These are phyloP conservation scores for Botrytis fabae DNA, from an alignment of 2,329 filamentous ascomycete species.

Conservation along the genomic window DNA sequence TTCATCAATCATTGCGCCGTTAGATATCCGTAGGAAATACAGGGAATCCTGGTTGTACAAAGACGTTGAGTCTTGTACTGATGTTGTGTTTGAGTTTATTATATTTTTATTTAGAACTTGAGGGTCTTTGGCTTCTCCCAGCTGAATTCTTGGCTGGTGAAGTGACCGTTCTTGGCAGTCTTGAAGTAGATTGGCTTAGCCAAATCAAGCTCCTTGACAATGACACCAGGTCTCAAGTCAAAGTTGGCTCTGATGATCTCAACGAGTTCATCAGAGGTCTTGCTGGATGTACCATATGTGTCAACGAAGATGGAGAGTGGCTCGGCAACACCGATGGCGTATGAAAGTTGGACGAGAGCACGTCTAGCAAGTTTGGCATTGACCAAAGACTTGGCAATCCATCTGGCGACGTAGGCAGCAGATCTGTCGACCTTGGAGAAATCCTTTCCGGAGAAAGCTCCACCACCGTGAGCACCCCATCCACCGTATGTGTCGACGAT, in stretches of 20 bases:
- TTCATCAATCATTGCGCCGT: constrained; percentile 41
- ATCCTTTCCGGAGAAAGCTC: constrained; percentile 99
- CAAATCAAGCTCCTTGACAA: constrained; percentile 94
- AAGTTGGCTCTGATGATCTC: constrained; percentile 95
- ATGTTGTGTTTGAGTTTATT: constrained; percentile 31
- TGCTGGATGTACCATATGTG: constrained; percentile 90
- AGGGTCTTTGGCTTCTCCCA: constrained; percentile 99
- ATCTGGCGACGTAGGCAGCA: constrained; percentile 93
- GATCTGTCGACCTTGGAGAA: constrained; percentile 99
- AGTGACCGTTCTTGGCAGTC: constrained; percentile 99
- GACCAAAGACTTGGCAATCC: constrained; percentile 98
- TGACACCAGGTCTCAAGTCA: constrained; percentile 95
- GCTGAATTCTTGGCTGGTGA: constrained; percentile 95
- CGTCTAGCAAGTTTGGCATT: constrained; percentile 85
- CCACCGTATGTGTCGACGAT: constrained; percentile 98
- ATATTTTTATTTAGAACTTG: constrained; percentile 67
- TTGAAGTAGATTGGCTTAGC: constrained; percentile 96
- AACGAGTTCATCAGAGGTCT: constrained; percentile 89
- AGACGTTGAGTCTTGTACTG: constrained; percentile 41
- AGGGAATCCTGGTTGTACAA: constrained; percentile 30
- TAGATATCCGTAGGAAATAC: constrained; percentile 37
- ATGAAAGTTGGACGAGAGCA: constrained; percentile 94
- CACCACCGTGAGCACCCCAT: constrained; percentile 99
- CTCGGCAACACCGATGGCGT: constrained; percentile 98
- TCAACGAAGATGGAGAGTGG: constrained; percentile 98